These are phyloP conservation scores for Starmerella powellii DNA, from an alignment of 805 yeast genomes.

Conservation along the genomic window DNA sequence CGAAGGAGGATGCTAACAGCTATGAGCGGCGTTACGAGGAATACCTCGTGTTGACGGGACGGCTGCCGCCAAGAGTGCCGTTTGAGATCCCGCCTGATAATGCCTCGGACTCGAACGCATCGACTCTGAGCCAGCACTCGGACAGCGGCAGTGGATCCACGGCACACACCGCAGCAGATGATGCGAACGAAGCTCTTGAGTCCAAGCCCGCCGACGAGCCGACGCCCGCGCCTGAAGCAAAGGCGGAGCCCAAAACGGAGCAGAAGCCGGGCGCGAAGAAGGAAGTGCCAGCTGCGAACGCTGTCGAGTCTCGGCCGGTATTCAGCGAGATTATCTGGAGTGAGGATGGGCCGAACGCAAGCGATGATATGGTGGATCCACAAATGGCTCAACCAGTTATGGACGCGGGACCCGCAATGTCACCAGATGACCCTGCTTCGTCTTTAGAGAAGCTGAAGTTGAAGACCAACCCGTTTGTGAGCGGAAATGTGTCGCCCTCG, in stretches of 20 bases:
- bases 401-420: too few species aligned
- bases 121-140: constrained; percentile 2
- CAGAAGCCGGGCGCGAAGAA: too few species aligned
- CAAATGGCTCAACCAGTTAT: too few species aligned
- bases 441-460: too few species aligned
- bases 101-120: constrained; percentile 3
- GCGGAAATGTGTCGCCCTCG: too few species aligned
- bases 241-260: not conserved
- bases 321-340: constrained; percentile 23
- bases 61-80: not conserved
- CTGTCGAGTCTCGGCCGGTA: constrained; percentile 14
- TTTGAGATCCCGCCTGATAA: not conserved
- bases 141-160: constrained; percentile 10
- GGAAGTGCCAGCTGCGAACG: too few species aligned
- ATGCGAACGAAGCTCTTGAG: constrained; percentile 1
- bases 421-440: too few species aligned
- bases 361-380: constrained; percentile 5
- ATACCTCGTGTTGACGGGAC: constrained; percentile 7
- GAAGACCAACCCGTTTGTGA: too few species aligned
- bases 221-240: not conserved
- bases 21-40: constrained; percentile 21
- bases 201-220: not conserved
- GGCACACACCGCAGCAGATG: constrained; percentile 9
- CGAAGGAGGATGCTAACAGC: constrained; percentile 10
- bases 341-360: constrained; percentile 8